A percentile compares a stretch with the other conserved stretches of the same genome.
phyloP scores from a whole-genome alignment of 345 rosid genomes.

The Combretum micranthum region DNA sequence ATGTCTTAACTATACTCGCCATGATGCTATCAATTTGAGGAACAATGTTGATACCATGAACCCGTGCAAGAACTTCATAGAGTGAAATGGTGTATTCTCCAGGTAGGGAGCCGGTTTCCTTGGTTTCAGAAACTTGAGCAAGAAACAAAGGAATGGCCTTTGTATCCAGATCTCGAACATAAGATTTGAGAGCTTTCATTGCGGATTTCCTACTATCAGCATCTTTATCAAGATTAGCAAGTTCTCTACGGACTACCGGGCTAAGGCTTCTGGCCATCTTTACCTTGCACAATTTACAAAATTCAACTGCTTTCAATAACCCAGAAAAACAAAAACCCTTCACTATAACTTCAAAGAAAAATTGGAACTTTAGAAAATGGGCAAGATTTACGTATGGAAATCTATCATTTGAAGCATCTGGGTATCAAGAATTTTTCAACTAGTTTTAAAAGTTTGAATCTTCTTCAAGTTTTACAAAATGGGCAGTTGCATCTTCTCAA shows the following conservation, averaged over 20 bases:
- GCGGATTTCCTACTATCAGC: constrained; percentile 66
- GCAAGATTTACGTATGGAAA: too few relatives aligned
- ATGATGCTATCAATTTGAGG: constrained; percentile 79
- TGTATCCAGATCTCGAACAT: constrained; percentile 71
- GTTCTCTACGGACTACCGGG: constrained; percentile 52
- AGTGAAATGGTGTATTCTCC: constrained; percentile 84
- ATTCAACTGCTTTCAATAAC: neutral
- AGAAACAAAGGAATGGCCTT: constrained; percentile 76
- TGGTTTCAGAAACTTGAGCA: constrained; percentile 77
- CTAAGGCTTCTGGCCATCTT: constrained; percentile 30
- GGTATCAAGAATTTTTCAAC: too few relatives aligned
- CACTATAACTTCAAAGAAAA: neutral
- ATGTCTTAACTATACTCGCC: constrained; percentile 67
- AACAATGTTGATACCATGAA: constrained; percentile 78
- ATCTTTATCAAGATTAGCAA: constrained; percentile 80
- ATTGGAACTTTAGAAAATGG: neutral
- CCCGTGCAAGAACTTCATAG: constrained; percentile 90
- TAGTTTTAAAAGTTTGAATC: too few relatives aligned
- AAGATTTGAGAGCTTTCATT: constrained; percentile 71
- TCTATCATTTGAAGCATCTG: too few relatives aligned
- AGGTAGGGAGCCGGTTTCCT: constrained; percentile 70
- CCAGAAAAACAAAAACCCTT: neutral
- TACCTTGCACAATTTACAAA: constrained; percentile 1
- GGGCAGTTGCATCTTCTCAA: too few relatives aligned
- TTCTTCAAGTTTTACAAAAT: too few relatives aligned